A percentile compares a stretch with the other conserved stretches of the same genome.
phyloP scores from a whole-genome alignment of 2,329 filamentous ascomycete species.

The Fusarium sp. region DNA sequence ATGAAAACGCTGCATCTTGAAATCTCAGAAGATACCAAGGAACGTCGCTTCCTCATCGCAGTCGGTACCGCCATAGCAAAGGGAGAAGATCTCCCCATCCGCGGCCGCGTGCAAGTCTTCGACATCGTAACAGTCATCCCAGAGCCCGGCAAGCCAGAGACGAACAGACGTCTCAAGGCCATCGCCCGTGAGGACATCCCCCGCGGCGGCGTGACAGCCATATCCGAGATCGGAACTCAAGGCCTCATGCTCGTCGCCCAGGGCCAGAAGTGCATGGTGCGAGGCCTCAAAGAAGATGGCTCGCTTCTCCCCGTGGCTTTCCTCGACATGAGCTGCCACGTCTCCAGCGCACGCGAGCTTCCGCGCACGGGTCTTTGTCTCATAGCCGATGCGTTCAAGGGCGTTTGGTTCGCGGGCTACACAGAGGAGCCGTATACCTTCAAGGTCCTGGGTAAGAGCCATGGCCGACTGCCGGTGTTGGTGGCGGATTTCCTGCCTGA shows the following conservation, averaged over 20 bases:
- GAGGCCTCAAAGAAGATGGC: constrained; percentile 94
- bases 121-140: constrained; percentile 94
- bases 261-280: constrained; percentile 97
- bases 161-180: constrained; percentile 85
- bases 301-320: constrained; percentile 94
- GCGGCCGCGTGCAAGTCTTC: constrained; percentile 89
- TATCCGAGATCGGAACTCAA: constrained; percentile 87
- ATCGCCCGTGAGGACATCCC: constrained; percentile 90
- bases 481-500: constrained; percentile 90
- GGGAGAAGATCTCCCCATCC: constrained; percentile 89
- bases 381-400: constrained; percentile 91
- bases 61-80: constrained; percentile 88
- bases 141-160: constrained; percentile 86
- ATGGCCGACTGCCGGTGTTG: constrained; percentile 81
- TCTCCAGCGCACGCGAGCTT: constrained; percentile 86
- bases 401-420: constrained; percentile 96
- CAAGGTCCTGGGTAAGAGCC: constrained; percentile 90
- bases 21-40: constrained; percentile 89
- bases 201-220: constrained; percentile 89
- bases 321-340: constrained; percentile 96
- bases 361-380: constrained; percentile 86
- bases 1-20: constrained; percentile 89
- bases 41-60: constrained; percentile 83
- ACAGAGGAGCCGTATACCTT: constrained; percentile 97
- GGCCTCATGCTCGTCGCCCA: constrained; percentile 92